phyloP scores from a whole-genome alignment of 352 stramenopile genomes.

The Phytophthora boehmeriae region DNA sequence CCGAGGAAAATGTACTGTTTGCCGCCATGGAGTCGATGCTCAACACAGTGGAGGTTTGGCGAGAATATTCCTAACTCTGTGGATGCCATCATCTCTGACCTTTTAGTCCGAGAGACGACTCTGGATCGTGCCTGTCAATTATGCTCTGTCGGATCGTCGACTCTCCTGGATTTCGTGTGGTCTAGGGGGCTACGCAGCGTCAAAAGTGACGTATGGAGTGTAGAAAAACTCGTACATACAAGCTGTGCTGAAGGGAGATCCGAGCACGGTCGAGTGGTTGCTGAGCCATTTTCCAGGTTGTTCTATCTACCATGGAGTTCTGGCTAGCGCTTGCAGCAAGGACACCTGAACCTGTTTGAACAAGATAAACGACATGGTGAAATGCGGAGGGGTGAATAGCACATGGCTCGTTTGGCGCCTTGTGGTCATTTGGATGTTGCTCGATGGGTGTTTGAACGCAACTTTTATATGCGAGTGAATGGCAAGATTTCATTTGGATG shows the following conservation, averaged over 20 bases:
- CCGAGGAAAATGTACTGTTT: too few species aligned
- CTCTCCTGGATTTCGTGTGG: constrained; percentile 5
- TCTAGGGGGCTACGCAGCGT: neutral
- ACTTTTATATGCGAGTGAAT: neutral
- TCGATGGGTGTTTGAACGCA: neutral
- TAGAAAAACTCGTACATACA: neutral
- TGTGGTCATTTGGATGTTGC: neutral
- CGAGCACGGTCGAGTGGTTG: neutral
- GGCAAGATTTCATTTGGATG: neutral
- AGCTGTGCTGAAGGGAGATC: too few species aligned
- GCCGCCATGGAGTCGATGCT: too few species aligned
- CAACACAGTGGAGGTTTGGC: too few species aligned
- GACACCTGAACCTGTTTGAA: constrained; percentile 1
- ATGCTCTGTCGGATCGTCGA: neutral
- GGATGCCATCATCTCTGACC: neutral
- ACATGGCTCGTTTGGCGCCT: neutral
- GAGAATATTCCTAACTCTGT: neutral
- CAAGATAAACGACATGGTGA: too few species aligned
- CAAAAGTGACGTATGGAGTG: neutral
- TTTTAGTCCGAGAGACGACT: neutral
- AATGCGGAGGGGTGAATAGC: neutral
- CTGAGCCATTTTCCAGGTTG: neutral
- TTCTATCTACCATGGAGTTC: neutral
- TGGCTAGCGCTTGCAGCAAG: neutral
- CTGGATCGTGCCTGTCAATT: neutral